These are phyloP conservation scores for Pseudozyma tsukubaensis DNA, from an alignment of 1,284 basidiomycete species.

Conservation along the genomic window DNA sequence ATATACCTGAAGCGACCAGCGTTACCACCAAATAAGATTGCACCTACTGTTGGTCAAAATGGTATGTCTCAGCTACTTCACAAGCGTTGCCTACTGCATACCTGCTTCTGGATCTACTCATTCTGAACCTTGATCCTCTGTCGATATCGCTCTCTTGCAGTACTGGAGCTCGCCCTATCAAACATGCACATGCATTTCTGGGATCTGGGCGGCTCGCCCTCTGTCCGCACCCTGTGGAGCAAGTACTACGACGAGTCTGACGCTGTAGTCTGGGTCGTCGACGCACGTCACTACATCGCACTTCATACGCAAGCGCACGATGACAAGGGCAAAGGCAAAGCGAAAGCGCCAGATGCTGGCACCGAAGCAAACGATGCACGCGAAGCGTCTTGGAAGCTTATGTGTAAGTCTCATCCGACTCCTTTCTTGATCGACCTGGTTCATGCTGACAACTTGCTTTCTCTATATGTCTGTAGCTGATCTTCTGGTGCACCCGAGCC, in stretches of 20 bases:
- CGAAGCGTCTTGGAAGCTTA: slow-evolving; percentile 28
- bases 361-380: slow-evolving; percentile 22
- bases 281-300: slow-evolving; percentile 37
- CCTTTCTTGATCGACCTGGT: not conserved
- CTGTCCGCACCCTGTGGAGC: slow-evolving; percentile 55
- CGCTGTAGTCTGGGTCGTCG: slow-evolving; percentile 52
- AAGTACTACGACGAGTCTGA: slow-evolving; percentile 56
- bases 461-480: slow-evolving; percentile 12
- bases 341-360: slow-evolving; percentile 14
- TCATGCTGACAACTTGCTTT: not conserved
- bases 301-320: slow-evolving; percentile 13
- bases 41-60: slow-evolving; percentile 59
- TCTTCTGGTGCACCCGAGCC: slow-evolving; percentile 34
- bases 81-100: not conserved
- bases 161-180: slow-evolving; percentile 44
- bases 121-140: not conserved
- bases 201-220: slow-evolving; percentile 54
- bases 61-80: slow-evolving; percentile 5
- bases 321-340: slow-evolving; percentile 23
- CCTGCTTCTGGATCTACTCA: not conserved
- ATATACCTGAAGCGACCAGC: slow-evolving; percentile 40
- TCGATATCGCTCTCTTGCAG: not conserved
- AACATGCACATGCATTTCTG: slow-evolving; percentile 52
- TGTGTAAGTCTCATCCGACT: slow-evolving; percentile 17
- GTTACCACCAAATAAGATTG: slow-evolving; percentile 41